Evolutionary conservation across 495 filamentous ascomycete genomes (phyloP), one percentile per base, ranked within the genome.

Genomic region (Glutinoglossum americanum): DNA sequence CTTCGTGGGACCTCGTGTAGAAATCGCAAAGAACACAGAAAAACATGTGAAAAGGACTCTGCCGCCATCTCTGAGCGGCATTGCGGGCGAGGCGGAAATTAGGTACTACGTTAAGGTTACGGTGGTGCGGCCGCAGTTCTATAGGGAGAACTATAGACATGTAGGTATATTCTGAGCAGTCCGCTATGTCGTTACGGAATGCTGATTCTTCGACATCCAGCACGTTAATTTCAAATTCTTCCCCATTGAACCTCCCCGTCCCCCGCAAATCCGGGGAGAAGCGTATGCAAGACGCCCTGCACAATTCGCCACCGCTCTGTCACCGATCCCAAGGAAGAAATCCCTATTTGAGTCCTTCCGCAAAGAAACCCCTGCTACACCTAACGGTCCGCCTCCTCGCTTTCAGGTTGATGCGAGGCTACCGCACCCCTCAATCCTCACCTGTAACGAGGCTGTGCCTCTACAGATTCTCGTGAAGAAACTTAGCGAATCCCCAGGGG

Each of bases 71-170:
- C 73, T 96, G 59, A 84, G 76, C 51, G 86, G 85, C 1, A 85
- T 93, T 60, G 81, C 84, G 0, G 83, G 81, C 0, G 73, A 85
- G 68, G 92, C 89, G 54, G 88, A 90, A 67, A 90, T 98, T 57
- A 78, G 80, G 62, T 98, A 98, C 66, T 97, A 84, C 60, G 74
- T 96, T 60, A 98, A 98, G 66, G 88, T 80, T 13, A 98, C 92
- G 0, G 80, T 97, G 1, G 80, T 85, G 58, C 74, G 89, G 28
- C 85, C 85, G 0, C 77, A 83, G 25, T 77, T 93, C 60, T 90
- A 87, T 67, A 85, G 86, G 64, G 87, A 90, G 68, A 95, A 94
- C 63, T 82, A 85, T 67, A 73, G 88, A 62, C 68, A 73, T 35
- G 76, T 81, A 68, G 47, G 76, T 65, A n/a, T 1, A 32, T n/a